A percentile compares a stretch with the other conserved stretches of the same genome.
phyloP scores from a whole-genome alignment of 192 early-diverging fungal genomes.

The Umbelopsis ramanniana region DNA sequence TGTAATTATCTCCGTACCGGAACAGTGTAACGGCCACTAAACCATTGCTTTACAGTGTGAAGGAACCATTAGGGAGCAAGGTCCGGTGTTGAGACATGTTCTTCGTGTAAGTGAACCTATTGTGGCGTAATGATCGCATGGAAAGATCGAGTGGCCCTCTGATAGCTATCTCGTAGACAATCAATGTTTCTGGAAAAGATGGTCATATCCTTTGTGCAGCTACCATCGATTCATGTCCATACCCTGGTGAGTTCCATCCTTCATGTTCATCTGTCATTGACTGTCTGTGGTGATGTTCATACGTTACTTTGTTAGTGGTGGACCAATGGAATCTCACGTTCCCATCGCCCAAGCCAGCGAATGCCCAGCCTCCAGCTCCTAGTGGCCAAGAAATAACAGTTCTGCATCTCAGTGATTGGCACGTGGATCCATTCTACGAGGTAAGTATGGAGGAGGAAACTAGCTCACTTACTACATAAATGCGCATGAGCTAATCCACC shows the following conservation, averaged over 20 bases:
- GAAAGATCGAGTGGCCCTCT: neutral
- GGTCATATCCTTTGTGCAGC: conserved; percentile 52
- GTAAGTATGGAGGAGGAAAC: conserved; percentile 4
- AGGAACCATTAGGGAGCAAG: conserved; percentile 53
- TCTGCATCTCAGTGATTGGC: conserved; percentile 60
- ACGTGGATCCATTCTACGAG: conserved; percentile 53
- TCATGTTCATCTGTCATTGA: neutral
- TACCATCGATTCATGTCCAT: conserved; percentile 47
- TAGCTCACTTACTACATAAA: neutral
- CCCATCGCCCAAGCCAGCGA: conserved; percentile 49
- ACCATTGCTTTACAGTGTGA: conserved; percentile 41
- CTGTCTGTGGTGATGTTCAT: neutral
- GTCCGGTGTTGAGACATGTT: conserved; percentile 47
- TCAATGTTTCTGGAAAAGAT: conserved; percentile 42
- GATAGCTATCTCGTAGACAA: conserved; percentile 20
- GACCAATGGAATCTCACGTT: conserved; percentile 43
- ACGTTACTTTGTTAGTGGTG: conserved; percentile 12
- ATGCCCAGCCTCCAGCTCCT: conserved; percentile 28
- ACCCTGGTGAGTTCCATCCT: conserved; percentile 36
- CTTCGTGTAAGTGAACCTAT: conserved; percentile 36
- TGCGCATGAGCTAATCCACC: neutral
- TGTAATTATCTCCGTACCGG: neutral
- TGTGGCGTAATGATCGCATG: neutral
- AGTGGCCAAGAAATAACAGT: conserved; percentile 43
- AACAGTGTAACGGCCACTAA: too few relatives aligned